Base-by-base conservation (phyloP, 2,329 filamentous ascomycete species). In the Alternaria conjuncta region DNA sequence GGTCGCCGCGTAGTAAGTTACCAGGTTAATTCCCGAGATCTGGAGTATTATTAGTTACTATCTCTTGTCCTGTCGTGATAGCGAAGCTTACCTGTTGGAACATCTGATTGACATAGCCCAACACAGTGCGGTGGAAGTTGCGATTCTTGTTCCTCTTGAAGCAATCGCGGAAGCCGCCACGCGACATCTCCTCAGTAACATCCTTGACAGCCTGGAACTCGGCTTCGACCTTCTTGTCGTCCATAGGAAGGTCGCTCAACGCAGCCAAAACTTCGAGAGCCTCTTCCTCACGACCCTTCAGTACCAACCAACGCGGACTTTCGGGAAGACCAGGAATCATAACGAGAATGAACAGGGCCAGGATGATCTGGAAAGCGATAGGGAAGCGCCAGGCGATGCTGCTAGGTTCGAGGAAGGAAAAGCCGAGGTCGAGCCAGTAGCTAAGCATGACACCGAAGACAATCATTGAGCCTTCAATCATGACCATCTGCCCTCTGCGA, bases 341-440 rank as follows among this genome's bases (percentile, higher is more conserved):
- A 85, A 85, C 6, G 82, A 80, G 85, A 3, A 89, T 80, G 63
- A 85, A 82, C 0, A 88, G 84, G 0, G 86, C 86, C 60, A 89
- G 85, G 36, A 89, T 79, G 0, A 87, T 87, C 2, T 87, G 85
- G 11, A 88, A 71, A 0, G 84, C 84, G 6, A 86, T 88, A 0
- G 87, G 85, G 28, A 90, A 80, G n/a, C 78, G 71, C 78, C 78
- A 80, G 15, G 76, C 75, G 25, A 81, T 75, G 25, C 74, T 74
- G 51, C 74, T 78, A 0, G 79, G 78, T 50, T 80, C 84, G n/a
- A 85, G 74, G 73, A 86, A 87, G 8, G 84, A 84, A 60, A 86
- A 83, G 11, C 78, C 79, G n/a, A 80, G 75, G 50, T 83, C 75
- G 46, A 79, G 45, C 77, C 77, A 75, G 69, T 84, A 84, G 47